Base-by-base conservation (phyloP, 768 basidiomycete species). In the Lyophyllum decastes region DNA sequence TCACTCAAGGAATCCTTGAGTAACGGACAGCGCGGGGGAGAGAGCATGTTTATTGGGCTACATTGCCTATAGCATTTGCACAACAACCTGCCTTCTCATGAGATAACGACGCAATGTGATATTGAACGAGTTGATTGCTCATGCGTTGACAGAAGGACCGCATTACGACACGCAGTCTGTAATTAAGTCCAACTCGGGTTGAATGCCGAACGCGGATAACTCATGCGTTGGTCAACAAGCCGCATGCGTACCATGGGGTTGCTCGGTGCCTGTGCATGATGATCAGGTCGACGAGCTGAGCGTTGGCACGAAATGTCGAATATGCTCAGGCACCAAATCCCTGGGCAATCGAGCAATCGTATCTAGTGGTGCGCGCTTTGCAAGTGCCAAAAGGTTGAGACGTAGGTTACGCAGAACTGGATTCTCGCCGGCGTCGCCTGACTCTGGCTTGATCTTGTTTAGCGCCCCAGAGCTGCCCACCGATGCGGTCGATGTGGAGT, bases 351-450 rank as follows among this genome's bases (percentile, higher is more conserved):
- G 77, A 16, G 85, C 86, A 52, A 90, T 87, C 57, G 80, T 84
- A 63, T 90, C 87, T 59, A 91, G 66, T 1, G 91, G 91, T 10
- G 89, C 89, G 6, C 89, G 81, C 66, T 91, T 90, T 55, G 88
- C 87, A 33, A 93, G 76, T 1, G 90, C 89, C 25, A 93, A 78
- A 26, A 93, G 75, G 66, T 90, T 92, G 61, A 92, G 74, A 38
- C 90, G 80, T 49, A 92, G 73, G 52, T 85, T 80, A 53, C 81
- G 80, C 64, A 86, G 48, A 17, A 75, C 62, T 2, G 80, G 76
- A 54, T 87, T 82, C 66, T 88, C 87, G 19, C 34, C 55, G 1
- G 40, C 16, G 11, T 19, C 17, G 11, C 33, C 19, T 16, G 33
- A 46, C 51, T 54, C 56, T 22, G 8, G 8, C 27, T 52, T 55